These are phyloP conservation scores for Pleurotus cornucopiae DNA, from an alignment of 768 basidiomycete genomes.

Conservation along the genomic window DNA sequence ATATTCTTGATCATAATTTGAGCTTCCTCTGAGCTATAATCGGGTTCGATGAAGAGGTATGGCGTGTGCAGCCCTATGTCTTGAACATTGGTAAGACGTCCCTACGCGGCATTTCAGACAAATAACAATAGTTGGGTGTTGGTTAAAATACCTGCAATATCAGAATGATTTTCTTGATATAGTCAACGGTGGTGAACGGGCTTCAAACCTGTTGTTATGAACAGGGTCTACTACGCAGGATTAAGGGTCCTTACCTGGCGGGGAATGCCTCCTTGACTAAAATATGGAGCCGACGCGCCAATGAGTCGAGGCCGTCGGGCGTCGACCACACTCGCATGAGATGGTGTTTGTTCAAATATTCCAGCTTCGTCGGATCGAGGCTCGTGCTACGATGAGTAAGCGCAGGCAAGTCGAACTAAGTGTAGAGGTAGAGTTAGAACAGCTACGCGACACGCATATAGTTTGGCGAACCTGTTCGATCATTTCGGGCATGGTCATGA, in stretches of 20 bases:
- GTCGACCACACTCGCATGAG: slow-evolving; percentile 53
- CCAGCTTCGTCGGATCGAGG: slow-evolving; percentile 75
- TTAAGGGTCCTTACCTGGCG: slow-evolving; percentile 38
- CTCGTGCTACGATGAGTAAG: slow-evolving; percentile 83
- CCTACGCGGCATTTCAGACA: slow-evolving; percentile 30
- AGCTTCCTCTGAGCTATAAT: slow-evolving; percentile 53
- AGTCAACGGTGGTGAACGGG: slow-evolving; percentile 46
- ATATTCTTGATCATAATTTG: slow-evolving; percentile 44
- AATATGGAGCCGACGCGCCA: slow-evolving; percentile 52
- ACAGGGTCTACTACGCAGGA: not conserved
- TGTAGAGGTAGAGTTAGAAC: not conserved
- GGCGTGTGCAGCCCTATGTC: slow-evolving; percentile 68
- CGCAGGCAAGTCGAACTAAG: slow-evolving; percentile 69
- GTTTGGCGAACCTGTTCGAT: slow-evolving; percentile 40
- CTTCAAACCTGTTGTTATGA: slow-evolving; percentile 17
- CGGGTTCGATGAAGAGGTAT: slow-evolving; percentile 76
- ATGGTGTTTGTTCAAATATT: slow-evolving; percentile 87
- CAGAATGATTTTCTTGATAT: slow-evolving; percentile 61
- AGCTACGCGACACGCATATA: not conserved
- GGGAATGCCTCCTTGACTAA: slow-evolving; percentile 57
- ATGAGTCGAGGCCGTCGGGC: slow-evolving; percentile 42
- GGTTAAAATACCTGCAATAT: slow-evolving; percentile 47
- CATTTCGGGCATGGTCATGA: slow-evolving; percentile 67
- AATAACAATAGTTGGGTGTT: not conserved
- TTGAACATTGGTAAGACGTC: slow-evolving; percentile 62